A percentile compares a stretch with the other conserved stretches of the same genome.
Conservation (phyloP, 768 basidiomycete genomes). For the Phaffia tasmanica region DNA sequence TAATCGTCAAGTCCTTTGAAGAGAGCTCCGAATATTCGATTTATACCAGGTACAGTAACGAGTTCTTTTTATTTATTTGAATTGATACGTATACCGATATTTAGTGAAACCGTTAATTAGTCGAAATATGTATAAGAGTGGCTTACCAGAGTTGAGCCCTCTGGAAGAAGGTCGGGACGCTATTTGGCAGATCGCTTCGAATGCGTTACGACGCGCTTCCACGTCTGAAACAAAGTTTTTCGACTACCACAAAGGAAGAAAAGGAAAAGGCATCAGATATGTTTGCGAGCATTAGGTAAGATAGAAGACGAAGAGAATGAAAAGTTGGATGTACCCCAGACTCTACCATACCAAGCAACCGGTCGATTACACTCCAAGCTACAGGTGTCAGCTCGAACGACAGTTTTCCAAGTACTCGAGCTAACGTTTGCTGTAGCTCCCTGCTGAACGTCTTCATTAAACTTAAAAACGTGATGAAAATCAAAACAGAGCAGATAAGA, state of each 20-base stretch:
- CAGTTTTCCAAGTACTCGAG: conserved; percentile 55
- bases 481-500: neutral
- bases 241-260: conserved; percentile 28
- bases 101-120: neutral
- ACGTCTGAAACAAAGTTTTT: conserved; percentile 41
- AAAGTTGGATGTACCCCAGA: conserved; percentile 43
- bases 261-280: neutral
- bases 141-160: conserved; percentile 21
- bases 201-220: conserved; percentile 52
- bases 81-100: neutral
- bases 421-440: conserved; percentile 60
- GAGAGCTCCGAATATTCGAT: conserved; percentile 40
- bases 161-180: conserved; percentile 11
- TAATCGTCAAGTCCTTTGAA: conserved; percentile 78
- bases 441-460: conserved; percentile 31
- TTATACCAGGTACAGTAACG: conserved; percentile 7
- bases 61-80: conserved; percentile 3
- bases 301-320: conserved; percentile 12
- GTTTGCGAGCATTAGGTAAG: too few species aligned
- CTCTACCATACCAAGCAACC: conserved; percentile 53
- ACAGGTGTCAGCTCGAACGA: conserved; percentile 54
- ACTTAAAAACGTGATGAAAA: conserved; percentile 27
- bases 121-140: neutral
- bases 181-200: conserved; percentile 28
- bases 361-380: conserved; percentile 48